Conservation (phyloP, 352 stramenopile genomes). For the Pelagophyceae sp. region DNA sequence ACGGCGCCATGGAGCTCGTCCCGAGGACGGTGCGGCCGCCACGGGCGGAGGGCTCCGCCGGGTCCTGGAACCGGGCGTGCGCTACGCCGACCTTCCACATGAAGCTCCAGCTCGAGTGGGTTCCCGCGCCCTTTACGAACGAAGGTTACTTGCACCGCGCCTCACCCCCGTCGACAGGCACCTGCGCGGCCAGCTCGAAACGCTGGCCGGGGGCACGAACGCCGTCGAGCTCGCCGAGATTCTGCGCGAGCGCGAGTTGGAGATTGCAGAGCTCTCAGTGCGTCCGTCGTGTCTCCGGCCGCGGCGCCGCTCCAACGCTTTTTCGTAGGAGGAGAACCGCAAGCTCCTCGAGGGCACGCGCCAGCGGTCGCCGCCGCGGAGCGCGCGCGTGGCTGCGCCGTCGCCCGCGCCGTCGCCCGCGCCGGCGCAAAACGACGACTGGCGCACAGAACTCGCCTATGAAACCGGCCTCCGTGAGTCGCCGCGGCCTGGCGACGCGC, state of each 20-base stretch:
- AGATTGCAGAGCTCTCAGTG: not conserved
- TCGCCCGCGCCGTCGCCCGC: too few species aligned
- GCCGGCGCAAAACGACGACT: too few species aligned
- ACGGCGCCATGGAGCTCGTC: too few species aligned
- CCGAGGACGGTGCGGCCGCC: too few species aligned
- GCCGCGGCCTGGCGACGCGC: too few species aligned
- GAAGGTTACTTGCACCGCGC: not conserved
- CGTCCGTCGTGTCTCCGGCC: too few species aligned
- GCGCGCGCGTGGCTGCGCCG: too few species aligned
- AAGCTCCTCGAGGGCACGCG: not conserved
- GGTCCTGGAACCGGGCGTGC: not conserved
- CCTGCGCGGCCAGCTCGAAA: not conserved
- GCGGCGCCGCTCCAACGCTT: too few species aligned
- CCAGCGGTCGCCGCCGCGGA: not conserved
- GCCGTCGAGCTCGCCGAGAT: conserved; percentile 2
- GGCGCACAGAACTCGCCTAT: too few species aligned
- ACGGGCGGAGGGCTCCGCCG: too few species aligned
- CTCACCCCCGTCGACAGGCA: not conserved
- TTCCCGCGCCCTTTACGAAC: not conserved
- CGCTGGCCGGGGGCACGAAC: not conserved
- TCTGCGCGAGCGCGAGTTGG: not conserved
- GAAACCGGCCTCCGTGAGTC: too few species aligned
- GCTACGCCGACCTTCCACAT: conserved; percentile 1
- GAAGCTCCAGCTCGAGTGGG: not conserved
- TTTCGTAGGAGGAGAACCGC: not conserved